Conservation (phyloP, 1,284 basidiomycete genomes). For the Marasmius sp. region DNA sequence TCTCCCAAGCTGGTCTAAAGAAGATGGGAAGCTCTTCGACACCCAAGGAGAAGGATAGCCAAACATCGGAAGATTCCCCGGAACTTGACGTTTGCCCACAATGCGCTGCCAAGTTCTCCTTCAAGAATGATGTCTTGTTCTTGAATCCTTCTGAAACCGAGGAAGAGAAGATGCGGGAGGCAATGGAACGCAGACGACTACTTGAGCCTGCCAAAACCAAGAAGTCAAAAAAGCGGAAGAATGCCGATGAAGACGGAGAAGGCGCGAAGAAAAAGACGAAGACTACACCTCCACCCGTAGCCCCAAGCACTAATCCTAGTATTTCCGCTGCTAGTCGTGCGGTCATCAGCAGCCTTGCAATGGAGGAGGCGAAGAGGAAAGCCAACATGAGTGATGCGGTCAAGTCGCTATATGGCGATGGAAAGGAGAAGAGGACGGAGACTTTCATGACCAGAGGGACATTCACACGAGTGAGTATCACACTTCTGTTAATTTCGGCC, state of each 20-base stretch:
- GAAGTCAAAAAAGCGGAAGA: conserved; percentile 74
- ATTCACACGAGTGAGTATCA: conserved; percentile 69
- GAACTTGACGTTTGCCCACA: conserved; percentile 68
- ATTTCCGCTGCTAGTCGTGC: conserved; percentile 60
- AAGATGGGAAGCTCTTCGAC: conserved; percentile 47
- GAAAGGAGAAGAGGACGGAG: conserved; percentile 61
- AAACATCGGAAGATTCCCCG: conserved; percentile 25
- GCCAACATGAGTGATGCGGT: conserved; percentile 74
- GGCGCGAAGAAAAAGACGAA: conserved; percentile 45
- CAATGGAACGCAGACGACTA: conserved; percentile 55
- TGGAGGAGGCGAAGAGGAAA: conserved; percentile 75
- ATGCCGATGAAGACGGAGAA: conserved; percentile 31
- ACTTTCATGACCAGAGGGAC: conserved; percentile 84
- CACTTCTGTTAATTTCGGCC: neutral
- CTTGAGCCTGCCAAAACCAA: conserved; percentile 57
- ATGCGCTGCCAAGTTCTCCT: conserved; percentile 68
- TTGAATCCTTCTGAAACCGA: conserved; percentile 63
- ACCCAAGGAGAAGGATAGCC: conserved; percentile 28
- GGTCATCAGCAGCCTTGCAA: conserved; percentile 61
- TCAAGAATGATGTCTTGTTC: conserved; percentile 53
- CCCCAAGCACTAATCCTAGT: conserved; percentile 45
- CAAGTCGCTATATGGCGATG: conserved; percentile 63
- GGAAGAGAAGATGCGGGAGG: conserved; percentile 49
- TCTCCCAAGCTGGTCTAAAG: conserved; percentile 75
- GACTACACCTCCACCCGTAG: conserved; percentile 16